These are phyloP conservation scores for Oenanthe javanica DNA, from an alignment of 140 eudicot genomes.

Conservation along the genomic window DNA sequence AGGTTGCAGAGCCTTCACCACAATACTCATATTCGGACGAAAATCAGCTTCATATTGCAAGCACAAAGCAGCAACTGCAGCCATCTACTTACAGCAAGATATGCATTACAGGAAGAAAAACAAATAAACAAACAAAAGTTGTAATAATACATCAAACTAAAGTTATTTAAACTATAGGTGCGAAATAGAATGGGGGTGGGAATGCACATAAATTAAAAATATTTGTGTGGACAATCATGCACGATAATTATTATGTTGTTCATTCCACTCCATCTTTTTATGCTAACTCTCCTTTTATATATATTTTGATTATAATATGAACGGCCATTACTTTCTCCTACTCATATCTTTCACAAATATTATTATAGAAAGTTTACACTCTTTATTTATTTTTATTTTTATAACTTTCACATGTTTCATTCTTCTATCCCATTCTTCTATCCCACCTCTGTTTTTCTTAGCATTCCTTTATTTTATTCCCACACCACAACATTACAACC, in stretches of 20 bases:
- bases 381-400: neutral
- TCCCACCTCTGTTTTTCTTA: neutral
- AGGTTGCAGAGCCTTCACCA: conserved; percentile 42
- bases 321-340: neutral
- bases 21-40: conserved; percentile 48
- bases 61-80: conserved; percentile 45
- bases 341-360: neutral
- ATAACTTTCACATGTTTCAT: neutral
- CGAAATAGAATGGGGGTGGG: neutral
- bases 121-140: neutral
- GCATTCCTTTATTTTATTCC: neutral
- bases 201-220: neutral
- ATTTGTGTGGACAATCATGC: neutral
- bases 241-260: neutral
- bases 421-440: neutral
- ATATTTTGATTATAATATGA: neutral
- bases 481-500: neutral
- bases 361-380: neutral
- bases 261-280: neutral
- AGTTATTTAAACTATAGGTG: neutral
- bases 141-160: neutral
- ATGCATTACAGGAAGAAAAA: neutral
- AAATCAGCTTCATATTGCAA: conserved; percentile 45
- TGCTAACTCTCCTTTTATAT: neutral
- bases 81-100: conserved; percentile 29